Evolutionary conservation across 495 filamentous ascomycete genomes (phyloP), one percentile per base, ranked within the genome.

Genomic region (Aspergillus carlsbadensis): DNA sequence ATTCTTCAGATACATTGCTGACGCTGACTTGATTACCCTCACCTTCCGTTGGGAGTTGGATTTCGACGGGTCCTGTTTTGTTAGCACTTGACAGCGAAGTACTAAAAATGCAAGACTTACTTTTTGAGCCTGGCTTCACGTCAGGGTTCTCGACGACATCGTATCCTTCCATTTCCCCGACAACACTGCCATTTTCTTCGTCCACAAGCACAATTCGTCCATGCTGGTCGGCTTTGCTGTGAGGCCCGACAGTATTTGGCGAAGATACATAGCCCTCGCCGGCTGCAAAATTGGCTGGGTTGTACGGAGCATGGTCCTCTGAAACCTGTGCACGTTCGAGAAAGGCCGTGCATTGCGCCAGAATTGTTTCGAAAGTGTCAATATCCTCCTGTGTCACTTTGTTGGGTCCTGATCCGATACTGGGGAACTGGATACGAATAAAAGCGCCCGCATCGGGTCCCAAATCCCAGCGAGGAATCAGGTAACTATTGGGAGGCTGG

Each of bases 291-390:
- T 86, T 79, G 10, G 83, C 83, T 1, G 92, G 92, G 69, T 97
- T 92, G 70, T 97, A 96, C 6, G 72, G 65, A 5, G 73, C 67
- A 57, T 68, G 57, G 26, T 66, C 74, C 54, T 77, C 80, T 2
- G 87, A 81, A 3, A 84, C 78, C 20, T 84, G 75, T 6, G 87
- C 84, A 34, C 90, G 83, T 64, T 96, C 92, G 8, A 93, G 80
- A 69, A 97, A 97, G 0, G 92, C 91, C 11, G 92, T 97, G 68
- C 92, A 97, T 72, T 97, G 92, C 24, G 92, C 92, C 36, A 97
- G 79, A 52, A 97, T 97, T 3, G 92, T 96, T 76, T 97, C 92
- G 65, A 97, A 97, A 0, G 92, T 97, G 69, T 97, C 92, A 22
- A 96, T 79, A 69, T 97, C 92, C 64, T 97, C 92, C 71, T 97